A percentile compares a stretch with the other conserved stretches of the same genome.
Evolutionary conservation across 1,284 basidiomycete genomes (phyloP).

Genomic region (Sphaerobolus stellatus): DNA sequence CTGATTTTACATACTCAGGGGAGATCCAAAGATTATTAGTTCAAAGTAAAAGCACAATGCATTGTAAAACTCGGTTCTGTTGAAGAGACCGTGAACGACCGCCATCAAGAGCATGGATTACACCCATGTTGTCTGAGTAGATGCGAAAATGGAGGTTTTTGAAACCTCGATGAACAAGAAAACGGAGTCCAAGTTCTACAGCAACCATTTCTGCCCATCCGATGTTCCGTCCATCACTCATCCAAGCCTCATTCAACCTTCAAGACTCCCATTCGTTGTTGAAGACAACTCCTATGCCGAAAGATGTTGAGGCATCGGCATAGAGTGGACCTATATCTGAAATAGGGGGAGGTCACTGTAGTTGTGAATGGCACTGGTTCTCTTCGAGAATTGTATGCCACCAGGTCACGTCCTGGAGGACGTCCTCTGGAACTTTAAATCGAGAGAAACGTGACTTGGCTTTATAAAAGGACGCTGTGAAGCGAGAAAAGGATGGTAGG

Average conservation of each 20-base stretch:
- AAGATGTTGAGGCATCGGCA: constrained; percentile 37
- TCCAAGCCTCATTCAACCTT: constrained; percentile 28
- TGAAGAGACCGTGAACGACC: constrained; percentile 24
- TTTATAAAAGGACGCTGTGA: no score
- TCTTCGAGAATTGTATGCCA: no score
- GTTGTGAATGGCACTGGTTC: no score
- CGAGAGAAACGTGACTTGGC: no score
- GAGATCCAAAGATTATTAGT: constrained; percentile 24
- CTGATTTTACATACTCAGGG: constrained; percentile 26
- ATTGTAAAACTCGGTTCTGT: constrained; percentile 27
- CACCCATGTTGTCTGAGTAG: constrained; percentile 32
- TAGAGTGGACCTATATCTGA: no score
- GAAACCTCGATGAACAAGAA: constrained; percentile 5
- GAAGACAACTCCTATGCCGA: constrained; percentile 38
- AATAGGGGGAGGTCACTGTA: no score
- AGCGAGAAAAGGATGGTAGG: no score
- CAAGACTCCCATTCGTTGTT: constrained; percentile 31
- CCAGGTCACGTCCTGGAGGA: no score
- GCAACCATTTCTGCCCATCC: constrained; percentile 43
- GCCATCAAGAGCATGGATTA: constrained; percentile 28
- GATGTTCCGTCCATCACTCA: constrained; percentile 31
- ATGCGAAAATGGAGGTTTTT: constrained; percentile 23
- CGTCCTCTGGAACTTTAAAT: no score
- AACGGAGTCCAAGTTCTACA: constrained; percentile 29
- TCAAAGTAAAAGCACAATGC: constrained; percentile 24